Conservation (phyloP, 768 basidiomycete species). For the Boletus patriciae region DNA sequence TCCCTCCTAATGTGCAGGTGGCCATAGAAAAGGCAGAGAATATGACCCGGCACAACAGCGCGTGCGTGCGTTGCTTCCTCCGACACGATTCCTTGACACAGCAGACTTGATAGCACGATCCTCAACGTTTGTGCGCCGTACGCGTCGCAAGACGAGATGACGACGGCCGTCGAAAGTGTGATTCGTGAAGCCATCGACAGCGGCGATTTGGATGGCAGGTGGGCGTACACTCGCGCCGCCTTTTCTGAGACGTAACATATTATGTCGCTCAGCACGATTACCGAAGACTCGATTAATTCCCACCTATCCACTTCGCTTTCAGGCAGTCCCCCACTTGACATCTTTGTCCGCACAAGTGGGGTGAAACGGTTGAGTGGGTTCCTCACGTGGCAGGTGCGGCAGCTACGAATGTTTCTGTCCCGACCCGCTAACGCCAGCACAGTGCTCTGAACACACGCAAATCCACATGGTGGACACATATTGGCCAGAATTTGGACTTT, state of each 20-base stretch:
- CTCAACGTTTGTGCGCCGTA: conserved; percentile 95
- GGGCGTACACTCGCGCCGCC: background rate
- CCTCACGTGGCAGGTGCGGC: conserved; percentile 89
- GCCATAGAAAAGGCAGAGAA: conserved; percentile 71
- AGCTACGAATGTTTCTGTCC: background rate
- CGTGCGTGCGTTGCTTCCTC: conserved; percentile 41
- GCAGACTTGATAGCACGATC: conserved; percentile 59
- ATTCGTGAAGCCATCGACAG: conserved; percentile 36
- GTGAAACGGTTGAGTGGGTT: conserved; percentile 68
- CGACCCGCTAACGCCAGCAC: background rate
- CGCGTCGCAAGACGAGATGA: conserved; percentile 88
- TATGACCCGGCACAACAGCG: conserved; percentile 70
- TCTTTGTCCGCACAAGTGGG: conserved; percentile 89
- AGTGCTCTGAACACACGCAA: conserved; percentile 84
- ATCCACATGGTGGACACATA: conserved; percentile 81
- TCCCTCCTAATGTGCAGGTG: conserved; percentile 72
- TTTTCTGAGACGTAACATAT: background rate
- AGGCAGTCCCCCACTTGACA: conserved; percentile 80
- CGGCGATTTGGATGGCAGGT: conserved; percentile 32
- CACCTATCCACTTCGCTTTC: conserved; percentile 64
- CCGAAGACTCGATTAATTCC: conserved; percentile 64
- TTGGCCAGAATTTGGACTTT: conserved; percentile 93
- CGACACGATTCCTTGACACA: background rate
- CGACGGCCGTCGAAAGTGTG: conserved; percentile 58
- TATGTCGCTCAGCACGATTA: conserved; percentile 44